These are phyloP conservation scores for Erucastrum elatum DNA, from an alignment of 345 rosid genomes.

Conservation along the genomic window DNA sequence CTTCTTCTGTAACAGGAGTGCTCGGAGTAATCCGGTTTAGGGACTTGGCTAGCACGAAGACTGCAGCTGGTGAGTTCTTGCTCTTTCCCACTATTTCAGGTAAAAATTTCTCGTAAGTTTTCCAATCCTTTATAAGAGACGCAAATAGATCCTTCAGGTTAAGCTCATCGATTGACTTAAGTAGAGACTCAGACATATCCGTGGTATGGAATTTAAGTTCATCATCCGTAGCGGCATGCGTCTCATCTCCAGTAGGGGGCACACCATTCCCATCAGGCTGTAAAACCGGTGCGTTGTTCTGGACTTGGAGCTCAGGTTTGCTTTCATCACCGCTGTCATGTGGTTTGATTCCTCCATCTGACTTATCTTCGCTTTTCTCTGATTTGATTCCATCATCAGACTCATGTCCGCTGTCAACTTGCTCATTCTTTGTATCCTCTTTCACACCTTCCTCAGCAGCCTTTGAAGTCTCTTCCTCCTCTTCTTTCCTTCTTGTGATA, in stretches of 20 bases:
- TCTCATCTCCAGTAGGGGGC: not conserved
- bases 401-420: not conserved
- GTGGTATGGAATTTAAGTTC: not conserved
- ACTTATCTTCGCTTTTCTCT: not conserved
- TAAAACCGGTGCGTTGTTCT: not conserved
- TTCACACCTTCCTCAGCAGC: not conserved
- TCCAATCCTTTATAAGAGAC: not conserved
- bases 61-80: slow-evolving; percentile 38
- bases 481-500: slow-evolving; percentile 23
- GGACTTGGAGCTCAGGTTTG: not conserved
- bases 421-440: not conserved
- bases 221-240: no score
- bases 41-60: slow-evolving; percentile 44
- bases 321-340: not conserved
- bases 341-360: not conserved
- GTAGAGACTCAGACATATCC: not conserved
- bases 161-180: not conserved
- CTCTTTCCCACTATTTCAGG: not conserved
- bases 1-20: not conserved
- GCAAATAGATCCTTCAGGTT: not conserved
- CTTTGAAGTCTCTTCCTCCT: not conserved
- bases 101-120: not conserved
- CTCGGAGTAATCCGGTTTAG: slow-evolving; percentile 8
- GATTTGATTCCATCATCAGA: not conserved
- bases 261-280: not conserved